Evolutionary conservation across 345 rosid species (phyloP).

Genomic region (Brassica nigra): DNA sequence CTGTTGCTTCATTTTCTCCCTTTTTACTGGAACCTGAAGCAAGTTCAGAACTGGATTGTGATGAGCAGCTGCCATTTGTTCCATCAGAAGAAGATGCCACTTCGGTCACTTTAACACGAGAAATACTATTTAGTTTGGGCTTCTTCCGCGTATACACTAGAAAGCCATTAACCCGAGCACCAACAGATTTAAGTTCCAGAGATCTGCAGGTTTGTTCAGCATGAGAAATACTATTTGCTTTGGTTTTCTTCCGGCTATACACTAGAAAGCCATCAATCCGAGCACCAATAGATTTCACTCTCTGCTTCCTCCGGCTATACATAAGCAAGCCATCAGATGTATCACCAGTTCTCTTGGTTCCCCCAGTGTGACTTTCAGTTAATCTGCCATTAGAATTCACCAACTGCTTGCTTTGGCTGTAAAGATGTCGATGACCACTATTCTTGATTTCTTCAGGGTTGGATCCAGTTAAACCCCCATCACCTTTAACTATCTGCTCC

Average conservation of each 20-base stretch:
- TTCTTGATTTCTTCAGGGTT: constrained; percentile 26
- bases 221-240: constrained; percentile 32
- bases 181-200: constrained; percentile 8
- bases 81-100: constrained; percentile 41
- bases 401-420: constrained; percentile 48
- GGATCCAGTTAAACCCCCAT: constrained; percentile 12
- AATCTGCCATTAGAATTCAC: constrained; percentile 35
- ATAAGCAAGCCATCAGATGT: constrained; percentile 28
- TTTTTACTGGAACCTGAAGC: constrained; percentile 50
- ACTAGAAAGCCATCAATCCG: constrained; percentile 42
- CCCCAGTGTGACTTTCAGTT: constrained; percentile 36
- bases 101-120: neutral
- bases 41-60: constrained; percentile 58
- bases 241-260: constrained; percentile 54
- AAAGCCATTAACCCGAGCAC: neutral
- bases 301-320: constrained; percentile 57
- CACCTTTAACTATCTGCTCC: constrained; percentile 13
- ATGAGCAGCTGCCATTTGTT: constrained; percentile 68
- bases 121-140: neutral
- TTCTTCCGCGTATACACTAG: neutral
- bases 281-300: constrained; percentile 38
- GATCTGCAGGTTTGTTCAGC: constrained; percentile 16
- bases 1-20: constrained; percentile 58
- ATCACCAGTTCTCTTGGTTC: constrained; percentile 46
- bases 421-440: constrained; percentile 22